phyloP scores from a whole-genome alignment of 1,284 basidiomycete species.

The Rhodotorula sp. region DNA sequence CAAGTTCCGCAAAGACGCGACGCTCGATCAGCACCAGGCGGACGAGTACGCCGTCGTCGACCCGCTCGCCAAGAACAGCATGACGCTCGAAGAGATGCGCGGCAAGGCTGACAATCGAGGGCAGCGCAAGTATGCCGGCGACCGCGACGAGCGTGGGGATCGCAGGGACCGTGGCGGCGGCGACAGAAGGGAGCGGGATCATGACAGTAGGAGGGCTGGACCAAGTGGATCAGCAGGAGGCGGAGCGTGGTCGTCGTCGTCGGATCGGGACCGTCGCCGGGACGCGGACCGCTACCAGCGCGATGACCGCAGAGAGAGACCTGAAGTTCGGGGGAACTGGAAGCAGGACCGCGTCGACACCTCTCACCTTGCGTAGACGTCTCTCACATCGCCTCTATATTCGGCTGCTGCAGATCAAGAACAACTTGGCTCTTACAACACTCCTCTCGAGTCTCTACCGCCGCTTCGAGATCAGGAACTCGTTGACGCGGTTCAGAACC shows the following conservation, averaged over 20 bases:
- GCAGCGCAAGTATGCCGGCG: constrained; percentile 11
- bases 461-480: constrained; percentile 29
- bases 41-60: constrained; percentile 40
- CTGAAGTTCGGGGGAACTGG: constrained; percentile 27
- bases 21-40: constrained; percentile 36
- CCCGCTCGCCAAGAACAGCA: constrained; percentile 32
- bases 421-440: not conserved
- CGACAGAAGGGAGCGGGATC: not conserved
- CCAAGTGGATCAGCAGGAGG: not conserved
- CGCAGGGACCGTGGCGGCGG: not conserved
- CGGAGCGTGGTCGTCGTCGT: not conserved
- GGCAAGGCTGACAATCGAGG: constrained; percentile 5
- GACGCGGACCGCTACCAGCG: not conserved
- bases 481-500: constrained; percentile 41
- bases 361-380: constrained; percentile 22
- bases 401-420: not conserved
- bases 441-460: not conserved
- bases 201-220: not conserved
- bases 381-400: not conserved
- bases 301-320: constrained; percentile 3
- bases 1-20: constrained; percentile 45
- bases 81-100: constrained; percentile 34
- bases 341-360: constrained; percentile 29
- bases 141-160: constrained; percentile 4
- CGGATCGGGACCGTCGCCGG: not conserved